Conservation (phyloP, 176 grass and related monocot genomes). For the Hsuehochloa calcarea region DNA sequence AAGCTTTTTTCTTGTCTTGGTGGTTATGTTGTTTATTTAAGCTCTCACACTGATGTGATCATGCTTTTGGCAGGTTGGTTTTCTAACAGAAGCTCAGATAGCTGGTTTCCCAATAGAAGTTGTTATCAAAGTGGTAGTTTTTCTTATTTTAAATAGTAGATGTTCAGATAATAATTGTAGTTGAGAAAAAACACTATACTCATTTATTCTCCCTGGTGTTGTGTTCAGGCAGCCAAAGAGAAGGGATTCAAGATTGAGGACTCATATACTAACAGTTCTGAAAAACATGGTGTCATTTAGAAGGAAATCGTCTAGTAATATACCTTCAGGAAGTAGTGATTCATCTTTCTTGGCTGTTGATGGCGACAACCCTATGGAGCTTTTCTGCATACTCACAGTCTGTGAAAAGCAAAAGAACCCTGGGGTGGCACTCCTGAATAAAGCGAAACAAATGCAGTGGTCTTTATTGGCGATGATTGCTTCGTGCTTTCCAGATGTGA, state of each 20-base stretch:
- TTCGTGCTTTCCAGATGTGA: constrained; percentile 87
- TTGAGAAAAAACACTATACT: constrained; percentile 3
- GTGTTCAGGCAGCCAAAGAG: constrained; percentile 77
- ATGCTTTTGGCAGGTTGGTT: constrained; percentile 81
- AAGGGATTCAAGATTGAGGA: constrained; percentile 75
- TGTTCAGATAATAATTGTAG: constrained; percentile 29
- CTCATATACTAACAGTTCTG: constrained; percentile 81
- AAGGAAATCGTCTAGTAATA: constrained; percentile 59
- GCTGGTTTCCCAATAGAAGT: constrained; percentile 70
- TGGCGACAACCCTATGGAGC: constrained; percentile 58
- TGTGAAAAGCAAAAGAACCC: constrained; percentile 92
- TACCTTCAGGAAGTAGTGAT: constrained; percentile 51
- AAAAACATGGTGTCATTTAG: constrained; percentile 62
- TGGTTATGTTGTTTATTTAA: constrained; percentile 27
- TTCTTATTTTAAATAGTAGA: constrained; percentile 7
- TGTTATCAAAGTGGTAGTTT: constrained; percentile 72
- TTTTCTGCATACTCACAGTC: constrained; percentile 69
- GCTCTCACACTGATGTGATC: constrained; percentile 14
- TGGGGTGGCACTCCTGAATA: constrained; percentile 76
- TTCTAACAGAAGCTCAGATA: constrained; percentile 89
- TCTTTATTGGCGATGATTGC: constrained; percentile 83
- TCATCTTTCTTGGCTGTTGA: constrained; percentile 37
- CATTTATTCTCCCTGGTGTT: constrained; percentile 40
- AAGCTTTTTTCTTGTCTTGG: constrained; percentile 9
- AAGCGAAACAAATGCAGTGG: constrained; percentile 87